Evolutionary conservation across 225 moss, liverwort and hornwort species (phyloP), one percentile per base, ranked within the genome.

Genomic region (Pleurozium schreberi): DNA sequence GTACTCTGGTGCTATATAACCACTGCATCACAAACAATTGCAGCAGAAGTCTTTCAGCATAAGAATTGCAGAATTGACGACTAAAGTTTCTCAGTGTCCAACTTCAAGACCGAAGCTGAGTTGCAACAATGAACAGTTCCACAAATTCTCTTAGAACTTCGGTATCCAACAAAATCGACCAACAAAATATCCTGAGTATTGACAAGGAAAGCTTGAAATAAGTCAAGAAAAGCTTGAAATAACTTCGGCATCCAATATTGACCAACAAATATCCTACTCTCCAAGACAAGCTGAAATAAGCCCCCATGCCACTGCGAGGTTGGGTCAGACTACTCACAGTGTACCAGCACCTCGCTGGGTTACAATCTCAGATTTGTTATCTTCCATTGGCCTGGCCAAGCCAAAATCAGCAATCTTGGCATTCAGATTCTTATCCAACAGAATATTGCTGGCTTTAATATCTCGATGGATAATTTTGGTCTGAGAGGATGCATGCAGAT

Each of bases 371-470:
- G 89, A 79, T 10, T 59, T 8, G 3, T 52, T 75, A 27, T 89
- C 92, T 47, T 77, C 52, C 5, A 91, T 88, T 34, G 90, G 91
- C 66, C 92, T 80, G 25, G 95, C 95, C 73, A 95, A 84, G 73
- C 95, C 95, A 80, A 93, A 95, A 79, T 93, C 91, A 9, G 90
- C 86, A 69, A 93, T 91, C 82, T 91, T 93, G 74, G 93, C 91
- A 75, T 93, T 88, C 17, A 90, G 70, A 66, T 92, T 45, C 62
- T 82, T 92, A 17, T 93, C 91, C 75, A 93, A 57, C 40, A 92
- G 70, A 87, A 93, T 92, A 57, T 93, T 93, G 53, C 88, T 92
- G 28, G 92, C 90, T 78, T 95, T 95, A 25, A 95, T 95, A 75
- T 93, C 93, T 31, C 94, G 82, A 73, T 93, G 93, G 38, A 93